Evolutionary conservation across 768 basidiomycete species (phyloP).

Genomic region (Nidularia sp.): DNA sequence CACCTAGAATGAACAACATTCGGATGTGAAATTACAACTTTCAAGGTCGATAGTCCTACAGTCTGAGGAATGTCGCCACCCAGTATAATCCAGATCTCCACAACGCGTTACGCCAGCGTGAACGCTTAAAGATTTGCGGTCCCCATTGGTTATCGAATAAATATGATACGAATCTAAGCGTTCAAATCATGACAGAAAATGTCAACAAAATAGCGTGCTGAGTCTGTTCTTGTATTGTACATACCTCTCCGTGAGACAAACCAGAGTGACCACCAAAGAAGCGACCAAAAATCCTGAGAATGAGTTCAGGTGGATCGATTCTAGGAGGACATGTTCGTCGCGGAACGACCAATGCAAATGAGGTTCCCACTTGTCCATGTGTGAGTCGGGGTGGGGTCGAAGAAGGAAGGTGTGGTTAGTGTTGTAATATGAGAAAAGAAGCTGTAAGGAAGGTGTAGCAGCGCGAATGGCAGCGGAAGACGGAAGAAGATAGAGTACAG

Average conservation of each 20-base stretch:
- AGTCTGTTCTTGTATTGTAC: slow-evolving; percentile 3
- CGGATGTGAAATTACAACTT: neutral
- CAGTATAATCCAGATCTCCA: slow-evolving; percentile 58
- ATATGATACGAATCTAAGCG: slow-evolving; percentile 44
- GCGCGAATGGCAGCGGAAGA: no score
- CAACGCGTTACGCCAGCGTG: slow-evolving; percentile 39
- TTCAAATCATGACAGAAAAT: neutral
- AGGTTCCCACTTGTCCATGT: slow-evolving; percentile 17
- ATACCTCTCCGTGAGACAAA: slow-evolving; percentile 62
- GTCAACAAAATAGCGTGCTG: no score
- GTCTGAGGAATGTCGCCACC: slow-evolving; percentile 50
- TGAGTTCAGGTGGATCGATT: slow-evolving; percentile 38
- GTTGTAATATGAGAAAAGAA: neutral
- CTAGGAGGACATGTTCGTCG: slow-evolving; percentile 34
- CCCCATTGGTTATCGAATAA: slow-evolving; percentile 43
- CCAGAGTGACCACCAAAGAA: slow-evolving; percentile 31
- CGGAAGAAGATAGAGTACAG: no score
- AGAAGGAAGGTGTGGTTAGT: neutral
- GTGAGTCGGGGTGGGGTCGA: no score
- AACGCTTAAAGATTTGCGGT: slow-evolving; percentile 34
- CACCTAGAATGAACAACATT: slow-evolving; percentile 28
- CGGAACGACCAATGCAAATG: slow-evolving; percentile 38
- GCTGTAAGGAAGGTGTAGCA: neutral
- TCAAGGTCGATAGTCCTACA: slow-evolving; percentile 44
- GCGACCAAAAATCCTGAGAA: slow-evolving; percentile 44